Base-by-base conservation (phyloP, 129 eudicot genomes). In the Tagetes erecta region DNA sequence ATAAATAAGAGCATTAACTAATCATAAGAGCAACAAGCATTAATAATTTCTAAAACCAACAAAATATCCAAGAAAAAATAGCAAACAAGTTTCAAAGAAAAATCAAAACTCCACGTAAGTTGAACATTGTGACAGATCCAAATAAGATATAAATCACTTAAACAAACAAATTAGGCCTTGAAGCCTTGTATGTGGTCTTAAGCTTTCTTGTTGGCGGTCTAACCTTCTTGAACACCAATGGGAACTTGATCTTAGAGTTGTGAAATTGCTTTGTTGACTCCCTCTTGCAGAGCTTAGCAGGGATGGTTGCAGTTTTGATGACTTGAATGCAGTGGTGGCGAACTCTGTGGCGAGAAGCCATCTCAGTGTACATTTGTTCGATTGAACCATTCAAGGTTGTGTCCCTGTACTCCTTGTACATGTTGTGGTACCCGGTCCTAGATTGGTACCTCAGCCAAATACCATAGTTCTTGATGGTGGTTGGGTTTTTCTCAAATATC, bases 311-410 rank as follows among this genome's bases (percentile, higher is more conserved):
- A 0, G 98, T 92, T 83, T 89, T 89, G 79, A 92, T 92, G 56
- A 92, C 89, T 75, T 92, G 98, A 31, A 92, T 92, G 84, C 98
- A 92, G 27, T 88, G 98, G 56, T 49, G 68, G 33, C 96, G 91
- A 8, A 92, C 98, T 70, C 98, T 77, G 88, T 89, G 98, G 20
- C 98, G 96, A 50, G 98, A 92, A 49, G 96, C 98, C 98, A 89
- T 92, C 82, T 92, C 98, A 0, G 92, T 89, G 92, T 92, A 92
- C 98, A 92, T 92, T 47, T 89, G 98, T 60, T 92, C 98, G 7
- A 92, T 82, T 0, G 72, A 91, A 13, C 96, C 98, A 3, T 89
- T 92, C 44, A 92, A 71, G 5, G 98, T 92, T 31, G 96, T 89
- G 76, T 92, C 98, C 35, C 96, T 77, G 88, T 85, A 92, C 78